phyloP scores from a whole-genome alignment of 2,329 filamentous ascomycete species.

The Salinomyces thailandicus region DNA sequence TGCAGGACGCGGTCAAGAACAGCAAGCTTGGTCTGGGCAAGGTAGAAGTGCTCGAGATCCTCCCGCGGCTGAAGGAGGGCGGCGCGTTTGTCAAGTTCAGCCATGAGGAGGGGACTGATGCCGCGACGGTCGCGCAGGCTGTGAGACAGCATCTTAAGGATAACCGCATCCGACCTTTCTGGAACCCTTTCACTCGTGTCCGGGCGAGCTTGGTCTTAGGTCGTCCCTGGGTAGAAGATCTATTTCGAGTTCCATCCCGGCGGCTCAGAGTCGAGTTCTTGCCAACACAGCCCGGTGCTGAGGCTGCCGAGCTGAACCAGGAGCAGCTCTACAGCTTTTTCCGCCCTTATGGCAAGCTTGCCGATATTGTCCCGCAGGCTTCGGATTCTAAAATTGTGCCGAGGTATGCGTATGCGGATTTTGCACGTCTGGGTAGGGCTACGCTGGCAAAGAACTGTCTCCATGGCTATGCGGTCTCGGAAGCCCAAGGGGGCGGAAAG shows the following conservation, averaged over 20 bases:
- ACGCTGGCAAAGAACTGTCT: constrained; percentile 88
- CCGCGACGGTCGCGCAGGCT: constrained; percentile 48
- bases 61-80: constrained; percentile 81
- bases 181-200: constrained; percentile 68
- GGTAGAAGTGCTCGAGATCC: constrained; percentile 65
- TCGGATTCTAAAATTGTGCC: constrained; percentile 78
- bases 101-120: constrained; percentile 38
- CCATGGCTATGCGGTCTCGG: constrained; percentile 67
- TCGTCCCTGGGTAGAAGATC: constrained; percentile 85
- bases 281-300: constrained; percentile 57
- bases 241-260: constrained; percentile 68
- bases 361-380: constrained; percentile 71
- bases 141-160: constrained; percentile 56
- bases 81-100: constrained; percentile 86
- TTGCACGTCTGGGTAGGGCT: constrained; percentile 59
- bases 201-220: constrained; percentile 66
- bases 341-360: constrained; percentile 79
- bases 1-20: constrained; percentile 32
- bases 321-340: constrained; percentile 82
- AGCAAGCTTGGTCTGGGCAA: constrained; percentile 18
- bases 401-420: constrained; percentile 70
- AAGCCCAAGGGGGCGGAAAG: constrained; percentile 61
- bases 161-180: constrained; percentile 74
- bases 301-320: constrained; percentile 69
- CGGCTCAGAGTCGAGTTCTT: constrained; percentile 78